Conservation (phyloP, 1,284 basidiomycete genomes). For the Puccinia coronata region DNA sequence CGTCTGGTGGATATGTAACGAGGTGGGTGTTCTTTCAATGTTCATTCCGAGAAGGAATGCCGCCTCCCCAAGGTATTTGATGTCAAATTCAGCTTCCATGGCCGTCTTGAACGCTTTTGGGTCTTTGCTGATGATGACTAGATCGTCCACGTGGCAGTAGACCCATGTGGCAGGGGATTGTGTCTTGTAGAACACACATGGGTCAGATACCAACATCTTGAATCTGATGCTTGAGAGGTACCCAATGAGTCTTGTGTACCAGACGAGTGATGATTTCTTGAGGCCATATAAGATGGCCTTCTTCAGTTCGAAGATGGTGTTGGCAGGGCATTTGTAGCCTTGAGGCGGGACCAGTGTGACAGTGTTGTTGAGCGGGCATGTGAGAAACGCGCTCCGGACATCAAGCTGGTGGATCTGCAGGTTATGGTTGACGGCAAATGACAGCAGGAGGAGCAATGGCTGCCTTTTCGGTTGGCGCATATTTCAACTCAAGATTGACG, state of each 20-base stretch:
- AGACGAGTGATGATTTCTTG: background rate
- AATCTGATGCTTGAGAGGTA: background rate
- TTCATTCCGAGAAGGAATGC: constrained; percentile 4
- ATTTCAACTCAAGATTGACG: constrained; percentile 46
- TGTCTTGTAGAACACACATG: background rate
- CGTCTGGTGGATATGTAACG: background rate
- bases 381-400: constrained; percentile 24
- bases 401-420: constrained; percentile 47
- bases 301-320: constrained; percentile 2
- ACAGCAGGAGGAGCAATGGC: constrained; percentile 36
- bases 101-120: background rate
- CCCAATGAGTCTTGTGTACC: background rate
- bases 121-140: background rate
- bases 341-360: background rate
- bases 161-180: background rate
- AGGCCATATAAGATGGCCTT: constrained; percentile 12
- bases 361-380: background rate
- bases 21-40: background rate
- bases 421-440: no score
- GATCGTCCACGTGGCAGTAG: background rate
- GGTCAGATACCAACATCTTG: background rate
- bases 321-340: background rate
- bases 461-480: constrained; percentile 40
- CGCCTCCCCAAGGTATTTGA: background rate
- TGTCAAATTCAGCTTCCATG: constrained; percentile 7